Evolutionary conservation across 768 basidiomycete species (phyloP).

Genomic region (Hygrophoropsis aurantiaca): DNA sequence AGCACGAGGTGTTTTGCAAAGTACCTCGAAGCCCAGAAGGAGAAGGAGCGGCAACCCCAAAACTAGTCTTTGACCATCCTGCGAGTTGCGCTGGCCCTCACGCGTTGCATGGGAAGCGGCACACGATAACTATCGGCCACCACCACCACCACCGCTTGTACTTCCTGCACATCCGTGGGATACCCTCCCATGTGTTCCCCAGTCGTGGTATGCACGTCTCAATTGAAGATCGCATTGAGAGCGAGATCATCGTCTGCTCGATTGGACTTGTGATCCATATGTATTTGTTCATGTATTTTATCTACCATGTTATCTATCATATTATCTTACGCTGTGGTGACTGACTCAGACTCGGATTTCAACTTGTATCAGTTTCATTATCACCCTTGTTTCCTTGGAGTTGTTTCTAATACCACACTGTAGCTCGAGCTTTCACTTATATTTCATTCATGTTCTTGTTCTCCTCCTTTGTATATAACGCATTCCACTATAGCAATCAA

Average conservation of each 20-base stretch:
- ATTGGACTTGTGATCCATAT: constrained; percentile 25
- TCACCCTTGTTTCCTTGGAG: neutral
- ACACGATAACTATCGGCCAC: neutral
- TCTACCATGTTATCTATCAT: constrained; percentile 25
- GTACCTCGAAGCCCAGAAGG: constrained; percentile 25
- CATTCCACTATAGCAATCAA: too few relatives aligned
- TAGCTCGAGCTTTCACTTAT: neutral
- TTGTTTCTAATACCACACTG: neutral
- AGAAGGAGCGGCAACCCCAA: constrained; percentile 14
- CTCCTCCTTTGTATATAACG: neutral
- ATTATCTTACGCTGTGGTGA: too few relatives aligned
- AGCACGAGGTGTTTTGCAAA: constrained; percentile 21
- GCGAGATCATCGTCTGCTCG: constrained; percentile 22
- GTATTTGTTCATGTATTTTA: constrained; percentile 25
- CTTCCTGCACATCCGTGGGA: neutral
- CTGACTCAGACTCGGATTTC: too few relatives aligned
- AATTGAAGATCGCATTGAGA: constrained; percentile 17
- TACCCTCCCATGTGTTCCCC: neutral
- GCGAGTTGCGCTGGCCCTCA: constrained; percentile 15
- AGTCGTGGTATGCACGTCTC: constrained; percentile 15
- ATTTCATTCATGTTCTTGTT: neutral
- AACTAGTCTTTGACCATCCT: constrained; percentile 22
- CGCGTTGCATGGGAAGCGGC: constrained; percentile 2
- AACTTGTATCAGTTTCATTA: too few relatives aligned
- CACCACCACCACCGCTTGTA: neutral